Base-by-base conservation (phyloP, 805 yeast species). In the Saccharomycopsis fibuligera region DNA sequence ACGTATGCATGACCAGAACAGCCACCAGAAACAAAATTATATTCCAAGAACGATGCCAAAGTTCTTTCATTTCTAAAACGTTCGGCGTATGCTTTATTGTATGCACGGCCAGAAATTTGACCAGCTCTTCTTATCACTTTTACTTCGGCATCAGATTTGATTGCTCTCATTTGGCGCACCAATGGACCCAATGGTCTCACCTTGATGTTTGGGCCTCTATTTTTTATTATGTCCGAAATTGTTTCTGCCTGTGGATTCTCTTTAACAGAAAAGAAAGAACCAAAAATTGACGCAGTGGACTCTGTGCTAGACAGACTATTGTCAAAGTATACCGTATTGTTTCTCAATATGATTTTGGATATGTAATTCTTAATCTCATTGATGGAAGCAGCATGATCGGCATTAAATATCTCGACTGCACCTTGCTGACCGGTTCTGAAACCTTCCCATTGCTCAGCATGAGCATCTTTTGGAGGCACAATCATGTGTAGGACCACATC, bases 371-470 rank as follows among this genome's bases (percentile, higher is more conserved):
- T 66, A 12, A 79, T 59, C 35, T 66, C 56, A 27, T 73, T 69
- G 35, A 76, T 72, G 39, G 77, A 76, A 35, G 74, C 74, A 5
- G 86, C 80, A 44, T 73, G 73, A 64, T 89, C 97, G 3, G 96
- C 96, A 62, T 91, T 93, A 68, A 93, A 93, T 41, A 81, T 78
- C 44, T 88, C 91, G 36, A 66, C 67, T 0, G 83, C 96, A 14
- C 95, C 96, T 42, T 81, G 78, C 3, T 81, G 73, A 1, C 99
- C 99, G 16, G 95, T 83, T 57, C 95, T 76, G 39, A 78, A 82
- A 10, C 99, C 99, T 58, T 91, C 97, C 99, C 99, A 93, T 54
- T 83, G 78, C 65, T 93, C 99, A 21, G 76, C 78, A 43, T 71
- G 72, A 4, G 79, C 75, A 60, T 90, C 85, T 61, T 84, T 83